Evolutionary conservation across 352 stramenopile species (phyloP).

Genomic region (Blastocystis sp.): DNA sequence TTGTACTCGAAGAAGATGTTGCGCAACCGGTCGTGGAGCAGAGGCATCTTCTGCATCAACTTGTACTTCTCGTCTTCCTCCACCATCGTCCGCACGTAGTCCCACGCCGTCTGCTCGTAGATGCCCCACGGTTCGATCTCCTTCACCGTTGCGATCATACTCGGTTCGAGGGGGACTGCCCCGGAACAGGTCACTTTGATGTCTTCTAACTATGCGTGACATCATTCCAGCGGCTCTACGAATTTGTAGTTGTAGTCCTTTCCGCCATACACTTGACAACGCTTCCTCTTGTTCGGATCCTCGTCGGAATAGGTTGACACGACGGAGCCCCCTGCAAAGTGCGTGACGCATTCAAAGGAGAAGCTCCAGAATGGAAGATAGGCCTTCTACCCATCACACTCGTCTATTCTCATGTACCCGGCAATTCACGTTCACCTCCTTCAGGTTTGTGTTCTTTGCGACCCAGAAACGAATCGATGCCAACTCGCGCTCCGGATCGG

Average conservation of each 20-base stretch:
- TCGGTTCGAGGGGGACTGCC: constrained; percentile 24
- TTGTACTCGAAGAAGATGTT: constrained; percentile 68
- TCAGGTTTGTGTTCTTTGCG: constrained; percentile 66
- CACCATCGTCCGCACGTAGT: constrained; percentile 50
- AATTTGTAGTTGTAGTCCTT: constrained; percentile 73
- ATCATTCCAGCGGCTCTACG: background rate
- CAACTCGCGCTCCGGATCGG: constrained; percentile 51
- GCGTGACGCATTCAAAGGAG: constrained; percentile 63
- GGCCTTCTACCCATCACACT: constrained; percentile 6
- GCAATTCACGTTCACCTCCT: constrained; percentile 45
- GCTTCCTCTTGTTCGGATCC: constrained; percentile 44
- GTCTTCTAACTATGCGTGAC: constrained; percentile 64
- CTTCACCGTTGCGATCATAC: constrained; percentile 29
- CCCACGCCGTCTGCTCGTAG: constrained; percentile 63
- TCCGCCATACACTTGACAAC: constrained; percentile 65
- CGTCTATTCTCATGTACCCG: background rate
- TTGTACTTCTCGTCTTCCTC: constrained; percentile 67
- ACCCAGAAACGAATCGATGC: constrained; percentile 69
- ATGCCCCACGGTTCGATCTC: constrained; percentile 71
- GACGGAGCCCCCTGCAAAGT: constrained; percentile 34
- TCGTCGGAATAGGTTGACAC: constrained; percentile 51
- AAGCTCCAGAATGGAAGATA: constrained; percentile 74
- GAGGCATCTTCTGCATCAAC: constrained; percentile 15
- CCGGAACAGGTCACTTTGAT: constrained; percentile 20
- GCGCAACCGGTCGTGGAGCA: constrained; percentile 23